These are phyloP conservation scores for Syzygium aqueum DNA, from an alignment of 345 rosid species.

Conservation along the genomic window DNA sequence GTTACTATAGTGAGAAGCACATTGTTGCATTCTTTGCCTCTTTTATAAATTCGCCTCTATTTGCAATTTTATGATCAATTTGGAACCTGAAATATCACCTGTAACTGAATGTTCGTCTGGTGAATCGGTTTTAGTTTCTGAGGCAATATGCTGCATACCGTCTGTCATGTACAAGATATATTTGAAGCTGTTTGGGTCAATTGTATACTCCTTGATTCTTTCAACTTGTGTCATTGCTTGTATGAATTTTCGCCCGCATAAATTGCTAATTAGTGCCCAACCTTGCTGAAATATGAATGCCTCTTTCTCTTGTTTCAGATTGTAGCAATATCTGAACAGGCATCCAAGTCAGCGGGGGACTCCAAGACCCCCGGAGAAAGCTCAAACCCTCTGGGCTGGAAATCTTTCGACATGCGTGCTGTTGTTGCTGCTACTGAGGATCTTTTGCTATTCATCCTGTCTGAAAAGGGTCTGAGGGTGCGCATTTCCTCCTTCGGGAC, in stretches of 20 bases:
- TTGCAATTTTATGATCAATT: background rate
- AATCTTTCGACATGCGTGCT: conserved; percentile 77
- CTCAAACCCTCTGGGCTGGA: conserved; percentile 41
- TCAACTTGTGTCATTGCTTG: background rate
- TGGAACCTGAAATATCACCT: background rate
- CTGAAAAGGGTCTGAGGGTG: conserved; percentile 76
- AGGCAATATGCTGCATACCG: background rate
- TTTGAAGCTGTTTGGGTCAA: background rate
- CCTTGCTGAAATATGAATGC: background rate
- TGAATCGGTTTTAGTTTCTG: background rate
- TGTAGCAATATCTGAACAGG: conserved; percentile 86
- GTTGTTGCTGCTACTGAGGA: conserved; percentile 93
- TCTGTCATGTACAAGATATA: background rate
- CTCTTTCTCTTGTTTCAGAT: conserved; percentile 33
- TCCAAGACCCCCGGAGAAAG: conserved; percentile 10
- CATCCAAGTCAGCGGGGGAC: conserved; percentile 40
- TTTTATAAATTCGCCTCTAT: background rate
- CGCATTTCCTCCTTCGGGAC: conserved; percentile 68
- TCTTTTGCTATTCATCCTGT: conserved; percentile 66
- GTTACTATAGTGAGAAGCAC: background rate
- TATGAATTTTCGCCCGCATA: background rate
- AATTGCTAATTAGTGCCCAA: background rate
- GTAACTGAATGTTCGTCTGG: background rate
- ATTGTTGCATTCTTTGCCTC: background rate
- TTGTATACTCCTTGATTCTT: background rate